phyloP scores from a whole-genome alignment of 2,329 filamentous ascomycete genomes.

The Thielaviopsis musarum region DNA sequence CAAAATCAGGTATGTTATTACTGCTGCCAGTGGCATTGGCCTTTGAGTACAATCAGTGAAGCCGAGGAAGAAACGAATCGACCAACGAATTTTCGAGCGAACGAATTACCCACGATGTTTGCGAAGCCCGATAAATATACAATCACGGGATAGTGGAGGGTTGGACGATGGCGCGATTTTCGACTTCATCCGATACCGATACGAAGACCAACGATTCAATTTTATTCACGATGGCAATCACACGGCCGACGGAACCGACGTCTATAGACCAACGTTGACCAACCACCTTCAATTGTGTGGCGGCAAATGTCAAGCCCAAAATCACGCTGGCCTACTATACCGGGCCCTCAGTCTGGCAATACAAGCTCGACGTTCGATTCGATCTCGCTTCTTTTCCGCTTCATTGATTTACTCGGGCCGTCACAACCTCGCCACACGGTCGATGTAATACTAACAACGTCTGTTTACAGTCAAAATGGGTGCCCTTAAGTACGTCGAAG shows the following conservation, averaged over 20 bases:
- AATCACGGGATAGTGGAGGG: neutral
- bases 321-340: too few relatives aligned
- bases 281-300: neutral
- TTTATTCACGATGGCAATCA: neutral
- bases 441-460: neutral
- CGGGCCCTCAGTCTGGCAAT: too few relatives aligned
- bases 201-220: neutral
- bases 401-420: neutral
- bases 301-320: neutral
- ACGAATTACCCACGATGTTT: neutral
- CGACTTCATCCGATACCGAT: neutral
- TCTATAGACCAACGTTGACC: too few relatives aligned
- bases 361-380: neutral
- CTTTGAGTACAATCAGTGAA: constrained; percentile 3
- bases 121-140: too few relatives aligned
- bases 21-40: neutral
- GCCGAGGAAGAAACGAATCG: neutral
- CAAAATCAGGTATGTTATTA: constrained; percentile 11
- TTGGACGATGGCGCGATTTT: neutral
- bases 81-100: neutral
- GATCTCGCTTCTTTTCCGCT: neutral
- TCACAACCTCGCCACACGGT: neutral
- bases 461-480: constrained; percentile 59
- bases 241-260: neutral
- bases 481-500: constrained; percentile 99